These are phyloP conservation scores for Tricholomella constricta DNA, from an alignment of 768 basidiomycete species.

Conservation along the genomic window DNA sequence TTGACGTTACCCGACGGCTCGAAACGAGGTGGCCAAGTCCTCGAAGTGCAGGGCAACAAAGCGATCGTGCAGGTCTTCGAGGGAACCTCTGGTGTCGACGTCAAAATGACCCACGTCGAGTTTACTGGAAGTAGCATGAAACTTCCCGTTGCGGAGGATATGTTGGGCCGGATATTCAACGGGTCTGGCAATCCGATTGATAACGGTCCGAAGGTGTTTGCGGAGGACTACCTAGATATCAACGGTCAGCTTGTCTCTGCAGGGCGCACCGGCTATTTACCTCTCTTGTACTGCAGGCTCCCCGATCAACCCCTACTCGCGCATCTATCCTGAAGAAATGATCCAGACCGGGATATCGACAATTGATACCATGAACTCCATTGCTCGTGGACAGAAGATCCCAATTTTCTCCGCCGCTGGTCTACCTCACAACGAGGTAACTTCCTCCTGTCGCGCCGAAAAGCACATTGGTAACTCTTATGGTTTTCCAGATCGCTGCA, in stretches of 20 bases:
- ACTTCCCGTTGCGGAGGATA: conserved; percentile 97
- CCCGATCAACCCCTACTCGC: conserved; percentile 96
- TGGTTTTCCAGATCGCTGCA: conserved; percentile 80
- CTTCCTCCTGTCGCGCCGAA: conserved; percentile 6
- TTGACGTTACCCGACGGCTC: conserved; percentile 94
- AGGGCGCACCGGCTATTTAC: conserved; percentile 13
- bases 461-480: conserved; percentile 5
- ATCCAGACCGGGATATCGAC: conserved; percentile 99
- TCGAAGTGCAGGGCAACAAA: conserved; percentile 98
- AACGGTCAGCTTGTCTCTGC: conserved; percentile 64
- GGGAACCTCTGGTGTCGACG: conserved; percentile 96
- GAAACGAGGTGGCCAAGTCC: conserved; percentile 93
- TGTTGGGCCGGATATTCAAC: conserved; percentile 99
- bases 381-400: conserved; percentile 99
- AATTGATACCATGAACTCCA: conserved; percentile 97
- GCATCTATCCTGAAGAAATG: conserved; percentile 99
- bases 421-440: conserved; percentile 97
- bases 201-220: conserved; percentile 98
- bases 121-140: conserved; percentile 99
- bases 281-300: conserved; percentile 58
- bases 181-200: conserved; percentile 98
- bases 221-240: conserved; percentile 99
- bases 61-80: conserved; percentile 99
- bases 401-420: conserved; percentile 99
- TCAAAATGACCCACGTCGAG: conserved; percentile 95